These are phyloP conservation scores for Dalechampia spathulata DNA, from an alignment of 441 rosid genomes.

Conservation along the genomic window DNA sequence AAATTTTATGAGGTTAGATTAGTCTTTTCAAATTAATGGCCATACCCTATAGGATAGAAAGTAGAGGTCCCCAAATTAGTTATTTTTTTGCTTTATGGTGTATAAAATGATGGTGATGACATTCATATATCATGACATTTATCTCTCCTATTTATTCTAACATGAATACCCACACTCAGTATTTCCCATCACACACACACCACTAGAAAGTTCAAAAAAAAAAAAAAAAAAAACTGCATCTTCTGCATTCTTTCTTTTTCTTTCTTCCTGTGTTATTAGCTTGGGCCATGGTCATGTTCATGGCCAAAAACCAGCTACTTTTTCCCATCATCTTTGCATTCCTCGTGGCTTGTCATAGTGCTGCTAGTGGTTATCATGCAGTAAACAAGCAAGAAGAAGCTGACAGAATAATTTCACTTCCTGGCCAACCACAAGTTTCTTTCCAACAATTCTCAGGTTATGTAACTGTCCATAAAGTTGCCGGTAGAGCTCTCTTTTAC, in stretches of 20 bases:
- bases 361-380: conserved; percentile 6
- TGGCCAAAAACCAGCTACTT: conserved; percentile 32
- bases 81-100: too few species aligned
- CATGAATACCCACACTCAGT: conserved; percentile 13
- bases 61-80: too few species aligned
- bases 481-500: conserved; percentile 89
- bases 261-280: not conserved
- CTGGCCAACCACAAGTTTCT: conserved; percentile 85
- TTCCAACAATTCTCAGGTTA: conserved; percentile 93
- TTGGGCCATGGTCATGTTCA: conserved; percentile 15
- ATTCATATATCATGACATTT: conserved; percentile 8
- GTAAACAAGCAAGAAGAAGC: conserved; percentile 37
- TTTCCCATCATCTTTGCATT: conserved; percentile 17
- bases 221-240: not conserved
- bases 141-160: conserved; percentile 40
- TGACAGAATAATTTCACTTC: conserved; percentile 70
- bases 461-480: conserved; percentile 52
- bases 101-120: conserved; percentile 1
- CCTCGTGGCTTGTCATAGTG: conserved; percentile 6
- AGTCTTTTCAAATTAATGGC: too few species aligned
- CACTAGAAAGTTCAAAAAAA: conserved; percentile 12
- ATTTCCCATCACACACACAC: conserved; percentile 15
- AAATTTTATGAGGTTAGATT: too few species aligned
- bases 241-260: not conserved
- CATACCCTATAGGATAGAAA: too few species aligned